phyloP scores from a whole-genome alignment of 2,329 filamentous ascomycete species.

The Stagonosporopsis vannaccii region DNA sequence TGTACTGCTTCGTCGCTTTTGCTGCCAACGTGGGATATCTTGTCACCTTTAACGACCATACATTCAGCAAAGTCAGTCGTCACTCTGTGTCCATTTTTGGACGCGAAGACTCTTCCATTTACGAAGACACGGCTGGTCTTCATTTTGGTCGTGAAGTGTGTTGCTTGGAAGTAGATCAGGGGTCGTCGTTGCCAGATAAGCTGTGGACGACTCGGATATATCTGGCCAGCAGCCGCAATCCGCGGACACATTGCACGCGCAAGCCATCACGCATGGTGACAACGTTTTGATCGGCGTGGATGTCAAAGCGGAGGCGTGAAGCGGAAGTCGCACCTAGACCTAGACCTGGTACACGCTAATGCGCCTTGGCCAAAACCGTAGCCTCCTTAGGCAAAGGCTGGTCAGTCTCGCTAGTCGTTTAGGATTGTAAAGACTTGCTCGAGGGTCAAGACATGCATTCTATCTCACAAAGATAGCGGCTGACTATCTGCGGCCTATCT shows the following conservation, averaged over 20 bases:
- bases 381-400: neutral
- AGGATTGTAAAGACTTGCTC: neutral
- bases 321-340: neutral
- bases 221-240: neutral
- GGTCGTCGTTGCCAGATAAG: neutral
- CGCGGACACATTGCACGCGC: neutral
- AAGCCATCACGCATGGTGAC: neutral
- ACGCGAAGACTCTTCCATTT: slow-evolving; percentile 18
- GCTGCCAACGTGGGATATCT: slow-evolving; percentile 10
- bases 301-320: neutral
- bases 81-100: slow-evolving; percentile 1
- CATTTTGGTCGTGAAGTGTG: neutral
- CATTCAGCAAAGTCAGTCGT: slow-evolving; percentile 11
- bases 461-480: slow-evolving; percentile 1
- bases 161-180: neutral
- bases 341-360: neutral
- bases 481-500: neutral
- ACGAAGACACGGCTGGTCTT: slow-evolving; percentile 11
- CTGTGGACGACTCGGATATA: slow-evolving; percentile 1
- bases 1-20: slow-evolving; percentile 3
- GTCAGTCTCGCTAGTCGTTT: neutral
- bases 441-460: neutral
- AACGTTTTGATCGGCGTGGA: neutral
- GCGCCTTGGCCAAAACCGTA: slow-evolving; percentile 6
- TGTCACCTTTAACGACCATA: slow-evolving; percentile 16